Conservation (phyloP, 164 flowering plant genomes). For the grape (Vitis vinifera) region DNA sequence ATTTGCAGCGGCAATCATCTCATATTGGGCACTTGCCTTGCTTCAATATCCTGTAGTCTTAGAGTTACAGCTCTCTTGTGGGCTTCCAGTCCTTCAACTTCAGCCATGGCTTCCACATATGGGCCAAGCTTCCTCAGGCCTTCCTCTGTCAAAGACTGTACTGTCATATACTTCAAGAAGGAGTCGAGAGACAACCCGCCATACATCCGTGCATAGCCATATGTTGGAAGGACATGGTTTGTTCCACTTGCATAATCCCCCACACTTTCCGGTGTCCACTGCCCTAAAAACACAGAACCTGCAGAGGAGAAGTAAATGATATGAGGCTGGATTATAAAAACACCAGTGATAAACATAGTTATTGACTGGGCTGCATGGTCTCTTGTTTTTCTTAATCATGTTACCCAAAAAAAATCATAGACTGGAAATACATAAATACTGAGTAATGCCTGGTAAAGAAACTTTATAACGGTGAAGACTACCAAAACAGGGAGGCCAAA, state of each 20-base stretch:
- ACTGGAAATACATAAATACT: not conserved
- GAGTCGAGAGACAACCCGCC: constrained; percentile 93
- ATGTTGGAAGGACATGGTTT: constrained; percentile 95
- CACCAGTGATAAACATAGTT: too few species aligned
- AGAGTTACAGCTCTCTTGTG: constrained; percentile 95
- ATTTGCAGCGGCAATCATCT: constrained; percentile 5
- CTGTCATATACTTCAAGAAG: constrained; percentile 82
- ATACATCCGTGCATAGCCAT: constrained; percentile 95
- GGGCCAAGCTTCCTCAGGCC: constrained; percentile 86
- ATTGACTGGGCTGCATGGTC: too few species aligned
- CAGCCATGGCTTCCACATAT: constrained; percentile 87
- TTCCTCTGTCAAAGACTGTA: constrained; percentile 91
- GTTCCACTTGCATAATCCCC: constrained; percentile 99
- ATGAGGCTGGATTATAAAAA: too few species aligned
- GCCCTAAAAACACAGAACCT: constrained; percentile 96
- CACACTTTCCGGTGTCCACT: constrained; percentile 97
- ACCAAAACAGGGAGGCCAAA: too few species aligned
- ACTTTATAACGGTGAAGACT: too few species aligned
- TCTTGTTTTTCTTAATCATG: too few species aligned
- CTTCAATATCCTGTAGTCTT: constrained; percentile 76
- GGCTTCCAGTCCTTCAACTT: constrained; percentile 92
- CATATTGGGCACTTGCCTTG: constrained; percentile 24
- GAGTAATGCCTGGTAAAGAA: too few species aligned
- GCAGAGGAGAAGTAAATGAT: constrained; percentile 14
- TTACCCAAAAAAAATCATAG: not conserved